Base-by-base conservation (phyloP, 495 filamentous ascomycete species). In the Neurospora pannonica region DNA sequence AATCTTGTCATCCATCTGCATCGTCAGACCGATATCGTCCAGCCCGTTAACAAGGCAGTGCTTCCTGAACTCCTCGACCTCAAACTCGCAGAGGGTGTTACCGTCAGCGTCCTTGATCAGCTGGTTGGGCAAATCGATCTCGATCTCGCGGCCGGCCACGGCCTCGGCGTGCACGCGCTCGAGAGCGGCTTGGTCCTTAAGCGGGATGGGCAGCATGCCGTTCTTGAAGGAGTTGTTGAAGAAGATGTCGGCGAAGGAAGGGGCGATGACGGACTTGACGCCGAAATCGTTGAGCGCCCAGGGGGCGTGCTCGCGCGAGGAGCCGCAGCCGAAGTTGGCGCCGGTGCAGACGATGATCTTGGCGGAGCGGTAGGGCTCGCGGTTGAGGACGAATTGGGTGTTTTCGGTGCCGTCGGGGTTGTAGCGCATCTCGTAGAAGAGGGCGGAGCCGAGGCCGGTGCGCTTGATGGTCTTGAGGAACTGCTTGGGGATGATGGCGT, bases 181-280 rank as follows among this genome's bases (percentile, higher is more conserved):
- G 4, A 98, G 86, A 19, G 86, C 89, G 10, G 77, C 87, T 69
- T 90, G 80, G 81, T 95, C 88, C 40, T 87, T 84, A 81, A 99
- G 92, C 43, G 87, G 83, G 76, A 98, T 88, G 36, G 95, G 95
- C 43, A 99, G 88, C 96, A 99, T 99, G 83, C 95, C 96, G 85
- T 99, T 99, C 88, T 99, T 99, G 89, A 98, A 98, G 21, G 93
- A 97, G 86, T 99, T 99, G 89, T 98, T 99, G 90, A 94, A 97
- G 89, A 98, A 98, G 83, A 99, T 99, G 79, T 99, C 96, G 74
- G 94, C 95, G 78, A 92, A 99, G 19, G 90, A 93, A 13, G 94
- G 93, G 2, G 95, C 96, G 77, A 98, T 97, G 76, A 98, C 88
- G 80, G 92, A 94, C 78, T 91, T 93, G 85, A 99, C 96, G 74